These are phyloP conservation scores for Flaveria linearis DNA, from an alignment of 129 eudicot genomes.

Conservation along the genomic window DNA sequence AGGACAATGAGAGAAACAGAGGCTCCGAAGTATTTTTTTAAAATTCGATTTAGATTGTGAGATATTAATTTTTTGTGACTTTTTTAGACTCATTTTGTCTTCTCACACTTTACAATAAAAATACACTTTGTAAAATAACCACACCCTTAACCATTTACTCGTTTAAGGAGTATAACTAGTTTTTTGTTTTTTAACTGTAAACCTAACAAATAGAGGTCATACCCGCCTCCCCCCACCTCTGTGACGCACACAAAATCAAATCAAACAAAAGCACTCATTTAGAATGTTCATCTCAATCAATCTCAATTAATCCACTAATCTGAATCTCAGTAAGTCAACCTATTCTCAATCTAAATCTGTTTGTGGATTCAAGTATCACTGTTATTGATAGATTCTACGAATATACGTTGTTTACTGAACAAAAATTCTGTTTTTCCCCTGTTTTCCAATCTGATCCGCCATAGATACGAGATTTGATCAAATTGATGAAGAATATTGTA, in stretches of 20 bases:
- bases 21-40: too few relatives aligned
- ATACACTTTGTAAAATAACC: too few relatives aligned
- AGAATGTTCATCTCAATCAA: slow-evolving; percentile 22
- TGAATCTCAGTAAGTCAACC: slow-evolving; percentile 23
- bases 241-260: slow-evolving; percentile 27
- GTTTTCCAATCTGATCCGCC: slow-evolving; percentile 16
- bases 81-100: too few relatives aligned
- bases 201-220: slow-evolving; percentile 31
- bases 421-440: not conserved
- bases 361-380: slow-evolving; percentile 5
- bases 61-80: too few relatives aligned
- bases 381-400: slow-evolving; percentile 3
- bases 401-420: slow-evolving; percentile 18
- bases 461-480: not conserved
- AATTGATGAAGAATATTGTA: slow-evolving; percentile 4
- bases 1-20: too few relatives aligned
- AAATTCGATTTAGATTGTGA: too few relatives aligned
- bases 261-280: slow-evolving; percentile 7
- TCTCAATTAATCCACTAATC: slow-evolving; percentile 15
- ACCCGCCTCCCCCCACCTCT: slow-evolving; percentile 27
- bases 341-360: slow-evolving; percentile 19
- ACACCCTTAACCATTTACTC: too few relatives aligned
- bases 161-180: too few relatives aligned
- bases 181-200: not conserved
- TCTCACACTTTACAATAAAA: too few relatives aligned